Evolutionary conservation across 1,284 basidiomycete species (phyloP), one percentile per base, ranked within the genome.

Genomic region (Marasmius fiardii): DNA sequence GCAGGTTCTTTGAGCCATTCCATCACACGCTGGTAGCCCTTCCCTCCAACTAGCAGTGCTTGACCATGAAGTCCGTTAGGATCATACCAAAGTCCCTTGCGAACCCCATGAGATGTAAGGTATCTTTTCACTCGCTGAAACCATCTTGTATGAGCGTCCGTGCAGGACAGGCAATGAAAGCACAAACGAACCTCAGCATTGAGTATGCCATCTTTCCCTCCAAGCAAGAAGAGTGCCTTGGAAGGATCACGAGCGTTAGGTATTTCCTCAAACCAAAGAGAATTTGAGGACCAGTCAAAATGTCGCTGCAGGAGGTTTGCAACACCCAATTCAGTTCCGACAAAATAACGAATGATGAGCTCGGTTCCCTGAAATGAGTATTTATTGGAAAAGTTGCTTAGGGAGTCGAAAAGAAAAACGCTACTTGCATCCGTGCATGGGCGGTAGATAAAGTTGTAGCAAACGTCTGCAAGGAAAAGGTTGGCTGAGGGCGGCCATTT

Each of bases 281-380:
- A 87, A 67, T 96, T 96, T n/a, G 88, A 83, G 31, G 84, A 78
- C 93, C 92, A 95, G 65, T 89, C 86, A 67, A 93, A 93, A 66
- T 91, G 82, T 16, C 92, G 80, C 64, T 90, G 88, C 48, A 96
- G 79, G 58, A 92, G 83, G 68, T 94, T 90, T 12, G 91, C 90
- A 53, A 92, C 85, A 14, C 93, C 94, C 4, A 95, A 73, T 69
- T 96, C 94, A 23, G 84, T 83, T 28, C 87, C 86, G 55, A 95
- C 86, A 63, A 95, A 95, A 70, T 93, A 96, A 51, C 86, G 84
- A 77, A 94, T 85, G 47, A 95, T 63, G 16, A 93, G 75, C 60
- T 95, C 88, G 43, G 92, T 69, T 4, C 85, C 86, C 87, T 92
- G 61, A 21, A 54, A 45, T 45, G 41, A 44, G 57, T 55, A 43